Percentiles rank a stretch among this genome's conserved stretches.
Conservation (phyloP, 371 early-diverging fungal genomes). For the Entomophthora muscae region DNA sequence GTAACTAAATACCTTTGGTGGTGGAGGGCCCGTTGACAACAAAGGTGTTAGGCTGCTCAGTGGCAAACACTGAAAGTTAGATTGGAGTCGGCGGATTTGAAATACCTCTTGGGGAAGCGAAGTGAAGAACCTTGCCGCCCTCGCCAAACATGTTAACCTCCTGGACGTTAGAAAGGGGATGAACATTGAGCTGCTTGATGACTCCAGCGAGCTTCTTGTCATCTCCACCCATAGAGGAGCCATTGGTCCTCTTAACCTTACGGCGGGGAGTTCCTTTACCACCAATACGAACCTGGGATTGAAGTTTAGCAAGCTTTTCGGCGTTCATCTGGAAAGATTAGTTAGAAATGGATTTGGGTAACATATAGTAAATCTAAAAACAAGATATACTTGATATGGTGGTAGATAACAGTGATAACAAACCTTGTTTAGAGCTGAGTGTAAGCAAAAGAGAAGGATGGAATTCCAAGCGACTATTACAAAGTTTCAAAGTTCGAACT, state of each 20-base stretch:
- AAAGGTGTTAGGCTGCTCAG: constrained; percentile 1
- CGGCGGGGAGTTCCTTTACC: constrained; percentile 83
- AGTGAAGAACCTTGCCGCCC: constrained; percentile 88
- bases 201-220: constrained; percentile 80
- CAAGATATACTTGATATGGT: not conserved
- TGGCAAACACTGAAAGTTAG: not conserved
- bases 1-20: not conserved
- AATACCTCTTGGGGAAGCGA: constrained; percentile 71
- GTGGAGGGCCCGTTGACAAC: constrained; percentile 4
- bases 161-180: constrained; percentile 74
- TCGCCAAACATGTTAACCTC: constrained; percentile 97
- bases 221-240: constrained; percentile 44
- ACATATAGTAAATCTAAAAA: not conserved
- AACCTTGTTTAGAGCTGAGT: not conserved
- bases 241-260: constrained; percentile 67
- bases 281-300: constrained; percentile 81
- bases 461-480: not conserved
- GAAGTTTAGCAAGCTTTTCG: constrained; percentile 90
- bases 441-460: not conserved
- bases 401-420: not conserved
- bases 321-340: constrained; percentile 50
- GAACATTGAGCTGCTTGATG: constrained; percentile 74
- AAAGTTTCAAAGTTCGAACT: not conserved
- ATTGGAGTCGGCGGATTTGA: not conserved
- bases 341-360: not conserved